A percentile compares a stretch with the other conserved stretches of the same genome.
Conservation (phyloP, 2,329 filamentous ascomycete genomes). For the Orbilia ellipsospora region DNA sequence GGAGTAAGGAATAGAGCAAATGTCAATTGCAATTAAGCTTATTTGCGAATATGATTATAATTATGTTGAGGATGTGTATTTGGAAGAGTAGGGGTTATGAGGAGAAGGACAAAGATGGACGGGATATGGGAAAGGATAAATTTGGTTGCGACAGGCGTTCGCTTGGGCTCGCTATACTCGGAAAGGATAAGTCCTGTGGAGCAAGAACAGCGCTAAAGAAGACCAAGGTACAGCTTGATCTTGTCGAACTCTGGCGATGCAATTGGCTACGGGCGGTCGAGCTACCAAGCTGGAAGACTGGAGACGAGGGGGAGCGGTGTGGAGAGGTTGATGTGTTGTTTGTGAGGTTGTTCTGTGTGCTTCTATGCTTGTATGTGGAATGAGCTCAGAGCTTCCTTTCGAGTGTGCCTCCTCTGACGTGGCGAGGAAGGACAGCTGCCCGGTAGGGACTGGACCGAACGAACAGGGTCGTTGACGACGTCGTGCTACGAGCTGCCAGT, state of each 20-base stretch:
- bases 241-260: conserved; percentile 22
- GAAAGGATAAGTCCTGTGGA: conserved; percentile 42
- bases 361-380: conserved; percentile 28
- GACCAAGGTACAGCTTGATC: conserved; percentile 42
- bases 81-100: background rate
- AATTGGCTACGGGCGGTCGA: conserved; percentile 39
- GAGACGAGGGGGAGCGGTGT: conserved; percentile 20
- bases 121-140: conserved; percentile 14
- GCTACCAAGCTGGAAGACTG: conserved; percentile 36
- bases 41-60: conserved; percentile 21
- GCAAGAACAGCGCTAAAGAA: conserved; percentile 30
- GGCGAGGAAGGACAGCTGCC: conserved; percentile 26
- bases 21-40: conserved; percentile 39
- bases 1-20: conserved; percentile 10
- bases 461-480: conserved; percentile 1
- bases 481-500: conserved; percentile 12
- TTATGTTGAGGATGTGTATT: conserved; percentile 9
- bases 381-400: conserved; percentile 20
- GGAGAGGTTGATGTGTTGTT: conserved; percentile 36
- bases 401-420: conserved; percentile 50
- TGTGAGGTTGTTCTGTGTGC: conserved; percentile 13
- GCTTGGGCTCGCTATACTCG: conserved; percentile 51
- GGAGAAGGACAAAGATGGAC: conserved; percentile 17
- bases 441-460: conserved; percentile 18
- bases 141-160: conserved; percentile 38